Evolutionary conservation across 768 basidiomycete genomes (phyloP).

Genomic region (Lactarius sanguifluus): DNA sequence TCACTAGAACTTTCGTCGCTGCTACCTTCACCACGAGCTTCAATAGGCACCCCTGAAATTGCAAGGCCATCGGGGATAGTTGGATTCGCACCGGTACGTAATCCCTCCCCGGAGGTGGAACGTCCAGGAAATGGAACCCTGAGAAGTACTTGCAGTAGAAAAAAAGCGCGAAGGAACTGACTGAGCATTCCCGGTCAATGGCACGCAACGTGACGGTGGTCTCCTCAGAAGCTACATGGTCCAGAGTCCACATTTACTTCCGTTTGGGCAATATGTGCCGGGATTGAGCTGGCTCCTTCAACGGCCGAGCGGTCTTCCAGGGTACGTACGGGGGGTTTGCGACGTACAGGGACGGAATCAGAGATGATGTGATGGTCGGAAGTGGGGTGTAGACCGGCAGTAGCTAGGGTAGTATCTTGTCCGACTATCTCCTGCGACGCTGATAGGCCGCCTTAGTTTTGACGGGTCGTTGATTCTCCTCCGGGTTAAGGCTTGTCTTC

Average conservation of each 20-base stretch:
- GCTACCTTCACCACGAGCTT: conserved; percentile 25
- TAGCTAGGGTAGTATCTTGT: not conserved
- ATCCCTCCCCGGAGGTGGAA: not conserved
- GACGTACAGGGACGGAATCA: conserved; percentile 1
- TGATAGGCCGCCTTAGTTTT: not conserved
- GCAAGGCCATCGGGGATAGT: conserved; percentile 11
- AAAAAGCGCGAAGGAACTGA: not conserved
- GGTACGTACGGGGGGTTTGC: not conserved
- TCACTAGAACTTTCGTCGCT: conserved; percentile 26
- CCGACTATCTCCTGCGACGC: not conserved
- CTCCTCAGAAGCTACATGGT: not conserved
- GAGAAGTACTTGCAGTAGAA: not conserved
- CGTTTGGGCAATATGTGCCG: conserved; percentile 1
- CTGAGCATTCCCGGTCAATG: conserved; percentile 2
- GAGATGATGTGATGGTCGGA: not conserved
- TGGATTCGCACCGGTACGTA: not conserved
- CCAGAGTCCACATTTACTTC: conserved; percentile 14
- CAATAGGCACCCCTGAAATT: conserved; percentile 25
- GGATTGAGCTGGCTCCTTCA: conserved; percentile 8
- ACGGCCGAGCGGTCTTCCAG: conserved; percentile 7
- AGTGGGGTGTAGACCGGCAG: not conserved
- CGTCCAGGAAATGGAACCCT: not conserved
- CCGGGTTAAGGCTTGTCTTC: not conserved
- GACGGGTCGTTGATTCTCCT: not conserved
- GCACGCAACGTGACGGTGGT: conserved; percentile 1